phyloP scores from a whole-genome alignment of 139 green algal species.

The Tetratostichococcus sp. region DNA sequence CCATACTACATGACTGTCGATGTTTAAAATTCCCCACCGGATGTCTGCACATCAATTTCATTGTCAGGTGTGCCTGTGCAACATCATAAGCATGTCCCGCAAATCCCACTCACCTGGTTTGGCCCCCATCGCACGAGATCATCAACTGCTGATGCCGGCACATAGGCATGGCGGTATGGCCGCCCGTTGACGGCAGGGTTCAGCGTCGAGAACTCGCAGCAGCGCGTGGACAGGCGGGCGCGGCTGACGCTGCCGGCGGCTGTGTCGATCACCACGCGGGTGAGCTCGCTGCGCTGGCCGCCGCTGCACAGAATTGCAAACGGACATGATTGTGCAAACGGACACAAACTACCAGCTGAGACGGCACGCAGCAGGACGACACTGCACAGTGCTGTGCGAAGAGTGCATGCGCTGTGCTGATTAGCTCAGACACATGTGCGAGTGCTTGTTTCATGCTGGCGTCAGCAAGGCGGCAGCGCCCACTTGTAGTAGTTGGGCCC shows the following conservation, averaged over 20 bases:
- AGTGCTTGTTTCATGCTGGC: too few relatives aligned
- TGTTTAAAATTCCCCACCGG: too few relatives aligned
- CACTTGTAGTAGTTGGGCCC: background rate
- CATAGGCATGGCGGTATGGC: conserved; percentile 5
- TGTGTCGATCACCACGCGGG: background rate
- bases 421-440: too few relatives aligned
- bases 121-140: conserved; percentile 12
- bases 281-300: background rate
- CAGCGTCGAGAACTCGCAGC: background rate
- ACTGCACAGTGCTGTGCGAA: too few relatives aligned
- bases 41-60: too few relatives aligned
- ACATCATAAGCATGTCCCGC: too few relatives aligned
- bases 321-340: too few relatives aligned
- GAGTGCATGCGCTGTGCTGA: too few relatives aligned
- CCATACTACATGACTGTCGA: too few relatives aligned
- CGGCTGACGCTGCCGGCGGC: background rate
- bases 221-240: background rate
- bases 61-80: too few relatives aligned
- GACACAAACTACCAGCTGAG: too few relatives aligned
- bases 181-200: background rate
- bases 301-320: background rate
- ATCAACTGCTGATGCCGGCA: conserved; percentile 2
- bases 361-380: too few relatives aligned
- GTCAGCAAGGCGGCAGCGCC: background rate
- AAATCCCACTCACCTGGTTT: background rate